Evolutionary conservation across 352 stramenopile species (phyloP), one percentile per base, ranked within the genome.

Genomic region (Phytophthora crassamura): DNA sequence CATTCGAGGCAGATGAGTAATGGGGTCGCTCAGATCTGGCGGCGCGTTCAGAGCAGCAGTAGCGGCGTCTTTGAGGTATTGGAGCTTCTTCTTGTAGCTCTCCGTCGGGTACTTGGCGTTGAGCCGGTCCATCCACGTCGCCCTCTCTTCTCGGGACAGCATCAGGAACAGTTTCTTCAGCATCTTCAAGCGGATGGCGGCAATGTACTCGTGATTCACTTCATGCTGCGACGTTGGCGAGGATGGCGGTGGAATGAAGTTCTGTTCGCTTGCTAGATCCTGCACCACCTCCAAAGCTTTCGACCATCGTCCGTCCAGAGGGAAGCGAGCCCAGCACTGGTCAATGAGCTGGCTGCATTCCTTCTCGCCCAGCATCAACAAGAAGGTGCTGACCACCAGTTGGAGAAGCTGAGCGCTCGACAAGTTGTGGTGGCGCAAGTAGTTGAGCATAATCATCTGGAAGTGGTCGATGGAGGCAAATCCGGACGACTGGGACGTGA

Each of bases 391-490:
- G 7, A 74, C 56, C 18, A 86, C 38, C 5, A 91, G 50, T 22
- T 80, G 42, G 14, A 82, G 64, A 15, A 91, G 39, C 43, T 91
- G 74, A 0, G 67, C 40, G 34, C 82, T 88, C 2, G 80, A 69
- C 4, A 85, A 49, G 7, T 69, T 72, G 35, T 91, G 72, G 28
- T 79, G 74, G 28, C 77, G 80, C 4, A 89, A 36, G 16, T 85
- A 89, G 42, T 84, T 91, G 69, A 79, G 73, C 49, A 89, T 69
- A 34, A 89, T 75, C 33, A 87, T 61, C 63, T 89, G 76, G 46
- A 91, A 86, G 25, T 72, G 65, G 22, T 91, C 82, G 45, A 84
- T 71, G 11, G 64, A 75, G 5, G 50, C 63, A 16, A 67, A 46
- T 1, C 49, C 54, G 0, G 59, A 58, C 7, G 64, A 67, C 25